Percentiles rank a stretch among this genome's conserved stretches.
phyloP scores from a whole-genome alignment of 2,329 filamentous ascomycete genomes.

The Exophiala oligosperma region DNA sequence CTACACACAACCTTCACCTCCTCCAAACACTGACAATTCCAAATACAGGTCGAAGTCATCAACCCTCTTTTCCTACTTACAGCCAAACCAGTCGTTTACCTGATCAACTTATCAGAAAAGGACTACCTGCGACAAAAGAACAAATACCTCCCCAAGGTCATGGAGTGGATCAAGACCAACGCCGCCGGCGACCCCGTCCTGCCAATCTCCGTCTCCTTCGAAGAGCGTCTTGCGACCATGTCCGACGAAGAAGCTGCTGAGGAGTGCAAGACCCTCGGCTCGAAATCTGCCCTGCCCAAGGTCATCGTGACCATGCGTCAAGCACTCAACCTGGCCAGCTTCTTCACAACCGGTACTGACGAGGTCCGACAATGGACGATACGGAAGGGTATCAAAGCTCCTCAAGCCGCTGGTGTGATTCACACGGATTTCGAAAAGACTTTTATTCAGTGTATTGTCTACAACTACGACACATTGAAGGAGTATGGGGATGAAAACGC shows the following conservation, averaged over 20 bases:
- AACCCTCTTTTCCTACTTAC: slow-evolving; percentile 94
- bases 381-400: slow-evolving; percentile 93
- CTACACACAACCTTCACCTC: background rate
- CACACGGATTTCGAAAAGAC: slow-evolving; percentile 99
- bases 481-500: slow-evolving; percentile 85
- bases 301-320: slow-evolving; percentile 91
- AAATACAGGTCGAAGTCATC: slow-evolving; percentile 83
- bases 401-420: slow-evolving; percentile 94
- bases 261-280: slow-evolving; percentile 84
- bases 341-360: slow-evolving; percentile 95
- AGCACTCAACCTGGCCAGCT: slow-evolving; percentile 83
- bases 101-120: slow-evolving; percentile 95
- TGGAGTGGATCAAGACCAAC: slow-evolving; percentile 92
- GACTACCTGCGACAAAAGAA: slow-evolving; percentile 99
- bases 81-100: slow-evolving; percentile 94
- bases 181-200: slow-evolving; percentile 86
- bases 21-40: slow-evolving; percentile 17
- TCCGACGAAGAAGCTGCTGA: slow-evolving; percentile 72
- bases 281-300: slow-evolving; percentile 89
- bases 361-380: slow-evolving; percentile 99
- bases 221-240: slow-evolving; percentile 84
- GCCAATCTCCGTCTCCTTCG: slow-evolving; percentile 87
- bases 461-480: slow-evolving; percentile 79
- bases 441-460: slow-evolving; percentile 94
- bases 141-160: slow-evolving; percentile 93